Base-by-base conservation (phyloP, 2,329 filamentous ascomycete species). In the Aspergillus tubingensis region DNA sequence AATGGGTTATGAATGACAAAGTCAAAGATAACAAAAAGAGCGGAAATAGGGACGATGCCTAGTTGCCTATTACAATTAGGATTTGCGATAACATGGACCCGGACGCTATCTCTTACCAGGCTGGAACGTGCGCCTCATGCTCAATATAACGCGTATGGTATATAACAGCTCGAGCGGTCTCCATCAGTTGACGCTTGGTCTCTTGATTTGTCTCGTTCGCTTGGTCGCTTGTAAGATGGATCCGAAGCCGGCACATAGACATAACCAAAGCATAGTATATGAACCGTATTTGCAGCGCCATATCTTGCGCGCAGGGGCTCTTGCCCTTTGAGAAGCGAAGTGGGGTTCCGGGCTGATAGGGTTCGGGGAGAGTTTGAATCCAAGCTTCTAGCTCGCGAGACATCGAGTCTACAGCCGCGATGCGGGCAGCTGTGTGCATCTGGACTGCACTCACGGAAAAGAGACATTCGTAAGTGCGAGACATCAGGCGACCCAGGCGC, bases 11-110 rank as follows among this genome's bases (percentile, higher is more conserved):
- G 75, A 5, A 79, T 66, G 1, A 80, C 72, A 11, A 78, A 69
- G 55, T 81, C 78, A 51, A 80, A 80, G 1, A 81, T 64, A 8
- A 79, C 74, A 27, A 80, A 78, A 0, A 79, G 64, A 0, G 75
- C 75, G 0, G 72, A 69, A 7, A 80, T 59, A 0, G 78, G 78
- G 2, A 79, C 69, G 11, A 73, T 70, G 1, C 69, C 75, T 1
- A 77, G 60, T 13, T 78, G 61, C 53, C 68, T 71, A 17, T 5
- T 54, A 19, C 41, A 43, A n/a, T 38, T 8, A 51, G 23, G 11
- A 13, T 36, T 5, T 17, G 10, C 3, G 19, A 13, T 1, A 17
- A 23, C n/a, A 17, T 13, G 41, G 41, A 5, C 3, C 17, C 19
- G 41, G 58, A 8, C 63, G 65, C 67, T 67, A 13, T 13, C 11